Conservation (phyloP, 129 eudicot genomes). For the Centaurea solstitialis region DNA sequence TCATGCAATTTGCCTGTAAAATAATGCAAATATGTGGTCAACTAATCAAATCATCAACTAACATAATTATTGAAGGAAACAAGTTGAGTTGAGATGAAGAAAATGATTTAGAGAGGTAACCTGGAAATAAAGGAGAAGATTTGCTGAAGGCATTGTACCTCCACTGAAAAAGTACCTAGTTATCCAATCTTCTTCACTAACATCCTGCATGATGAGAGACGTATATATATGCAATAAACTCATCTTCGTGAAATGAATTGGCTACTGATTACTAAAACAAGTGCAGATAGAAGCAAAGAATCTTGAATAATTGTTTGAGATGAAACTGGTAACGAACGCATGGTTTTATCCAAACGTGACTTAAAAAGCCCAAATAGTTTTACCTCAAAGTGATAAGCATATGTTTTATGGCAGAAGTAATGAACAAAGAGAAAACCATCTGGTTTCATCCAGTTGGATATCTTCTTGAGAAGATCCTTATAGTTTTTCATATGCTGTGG, state of each 20-base stretch:
- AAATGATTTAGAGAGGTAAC: conserved; percentile 31
- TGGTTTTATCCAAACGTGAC: not conserved
- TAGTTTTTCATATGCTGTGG: conserved; percentile 96
- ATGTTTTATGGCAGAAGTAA: conserved; percentile 90
- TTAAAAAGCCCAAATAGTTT: not conserved
- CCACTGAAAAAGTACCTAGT: conserved; percentile 97
- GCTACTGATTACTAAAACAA: not conserved
- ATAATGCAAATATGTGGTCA: not conserved
- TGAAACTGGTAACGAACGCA: not conserved
- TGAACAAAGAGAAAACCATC: conserved; percentile 84
- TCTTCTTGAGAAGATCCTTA: conserved; percentile 82
- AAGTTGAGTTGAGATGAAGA: not conserved
- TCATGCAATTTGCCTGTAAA: not conserved
- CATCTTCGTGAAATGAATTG: not conserved
- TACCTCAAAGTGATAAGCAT: conserved; percentile 99
- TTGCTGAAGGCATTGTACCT: conserved; percentile 98
- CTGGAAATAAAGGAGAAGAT: conserved; percentile 94
- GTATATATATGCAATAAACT: not conserved
- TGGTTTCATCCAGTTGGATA: conserved; percentile 82
- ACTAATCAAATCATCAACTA: not conserved
- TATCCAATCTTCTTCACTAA: conserved; percentile 92
- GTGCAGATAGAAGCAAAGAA: not conserved
- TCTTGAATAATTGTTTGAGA: not conserved
- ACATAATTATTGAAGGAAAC: not conserved
- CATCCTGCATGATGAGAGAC: conserved; percentile 53